phyloP scores from a whole-genome alignment of 2,329 filamentous ascomycete genomes.

The Colletotrichum godetiae region DNA sequence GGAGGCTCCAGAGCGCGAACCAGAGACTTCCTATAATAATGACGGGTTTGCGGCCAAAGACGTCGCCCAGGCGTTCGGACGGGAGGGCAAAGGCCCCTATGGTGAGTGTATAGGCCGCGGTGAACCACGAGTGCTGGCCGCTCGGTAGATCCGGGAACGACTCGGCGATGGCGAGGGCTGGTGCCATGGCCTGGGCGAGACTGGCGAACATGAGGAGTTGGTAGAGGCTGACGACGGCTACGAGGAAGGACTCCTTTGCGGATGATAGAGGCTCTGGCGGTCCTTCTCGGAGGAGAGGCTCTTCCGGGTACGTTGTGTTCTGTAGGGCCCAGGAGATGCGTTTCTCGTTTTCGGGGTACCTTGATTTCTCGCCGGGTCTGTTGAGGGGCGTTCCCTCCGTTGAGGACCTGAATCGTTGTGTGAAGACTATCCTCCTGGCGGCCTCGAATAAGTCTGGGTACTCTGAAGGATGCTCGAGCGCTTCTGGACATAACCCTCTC shows the following conservation, averaged over 20 bases:
- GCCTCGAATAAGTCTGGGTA: constrained; percentile 14
- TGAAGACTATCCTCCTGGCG: constrained; percentile 18
- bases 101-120: constrained; percentile 67
- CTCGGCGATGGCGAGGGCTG: neutral
- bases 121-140: constrained; percentile 64
- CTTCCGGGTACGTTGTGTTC: neutral
- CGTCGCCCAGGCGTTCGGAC: constrained; percentile 66
- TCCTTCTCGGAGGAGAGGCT: neutral
- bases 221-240: neutral
- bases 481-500: neutral
- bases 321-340: neutral
- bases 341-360: neutral
- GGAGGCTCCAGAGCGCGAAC: constrained; percentile 64
- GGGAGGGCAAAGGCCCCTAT: constrained; percentile 69
- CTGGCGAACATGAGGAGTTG: constrained; percentile 12
- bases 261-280: neutral
- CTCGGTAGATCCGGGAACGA: neutral
- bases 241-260: neutral
- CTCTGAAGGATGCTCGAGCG: neutral
- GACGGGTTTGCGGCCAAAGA: constrained; percentile 67
- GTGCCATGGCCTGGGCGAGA: constrained; percentile 5
- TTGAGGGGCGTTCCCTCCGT: neutral
- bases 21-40: constrained; percentile 66
- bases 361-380: neutral
- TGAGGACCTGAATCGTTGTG: neutral